A percentile compares a stretch with the other conserved stretches of the same genome.
Evolutionary conservation across 2,329 filamentous ascomycete species (phyloP).

Genomic region (Xylariaceae sp.): DNA sequence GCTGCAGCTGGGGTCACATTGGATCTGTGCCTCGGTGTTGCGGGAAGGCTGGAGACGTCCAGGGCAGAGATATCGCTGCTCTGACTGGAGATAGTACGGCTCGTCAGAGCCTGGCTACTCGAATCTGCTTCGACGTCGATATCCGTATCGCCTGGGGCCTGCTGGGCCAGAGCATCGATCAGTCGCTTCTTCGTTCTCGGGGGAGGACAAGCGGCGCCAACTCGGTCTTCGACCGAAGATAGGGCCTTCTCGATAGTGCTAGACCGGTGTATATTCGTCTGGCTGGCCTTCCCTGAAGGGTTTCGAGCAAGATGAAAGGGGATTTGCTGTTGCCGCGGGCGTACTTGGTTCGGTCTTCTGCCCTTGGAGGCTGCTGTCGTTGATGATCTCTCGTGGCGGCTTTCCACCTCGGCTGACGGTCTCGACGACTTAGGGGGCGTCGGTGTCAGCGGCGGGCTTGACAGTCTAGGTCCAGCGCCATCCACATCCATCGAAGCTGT

Average conservation of each 20-base stretch:
- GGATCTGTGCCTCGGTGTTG: constrained; percentile 17
- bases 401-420: constrained; percentile 1
- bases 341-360: constrained; percentile 6
- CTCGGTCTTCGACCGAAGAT: constrained; percentile 3
- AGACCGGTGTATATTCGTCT: constrained; percentile 4
- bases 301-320: constrained; percentile 21
- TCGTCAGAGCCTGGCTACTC: constrained; percentile 11
- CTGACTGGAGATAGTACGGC: constrained; percentile 13
- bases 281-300: constrained; percentile 7
- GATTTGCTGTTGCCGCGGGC: constrained; percentile 17
- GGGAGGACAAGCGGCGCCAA: constrained; percentile 4
- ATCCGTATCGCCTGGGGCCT: constrained; percentile 15
- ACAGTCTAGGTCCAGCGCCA: constrained; percentile 13
- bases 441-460: constrained; percentile 25
- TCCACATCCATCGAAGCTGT: constrained; percentile 18
- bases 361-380: background rate
- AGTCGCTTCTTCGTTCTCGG: constrained; percentile 22
- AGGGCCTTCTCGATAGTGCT: constrained; percentile 7
- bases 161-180: constrained; percentile 23
- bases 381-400: too few relatives aligned
- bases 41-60: constrained; percentile 14
- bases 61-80: constrained; percentile 12
- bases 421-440: constrained; percentile 9
- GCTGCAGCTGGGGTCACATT: constrained; percentile 12
- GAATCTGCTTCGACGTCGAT: constrained; percentile 10